Conservation (phyloP, 2,329 filamentous ascomycete genomes). For the Curvularia hawaiiensis region DNA sequence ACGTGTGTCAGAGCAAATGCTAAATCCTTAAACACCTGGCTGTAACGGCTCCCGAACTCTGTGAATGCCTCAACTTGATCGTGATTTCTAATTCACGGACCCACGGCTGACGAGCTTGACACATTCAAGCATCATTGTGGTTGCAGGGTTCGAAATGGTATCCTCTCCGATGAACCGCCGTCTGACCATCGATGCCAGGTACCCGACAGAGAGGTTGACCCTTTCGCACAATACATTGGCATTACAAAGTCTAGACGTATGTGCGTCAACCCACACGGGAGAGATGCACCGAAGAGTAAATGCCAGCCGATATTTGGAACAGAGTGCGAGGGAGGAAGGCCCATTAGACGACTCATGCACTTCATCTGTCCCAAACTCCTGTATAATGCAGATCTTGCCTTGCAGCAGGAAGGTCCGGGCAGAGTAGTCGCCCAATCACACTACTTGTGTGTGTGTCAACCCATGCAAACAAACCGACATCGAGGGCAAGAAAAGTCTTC, state of each 20-base stretch:
- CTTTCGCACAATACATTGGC: background rate
- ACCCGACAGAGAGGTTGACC: background rate
- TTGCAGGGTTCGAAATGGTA: background rate
- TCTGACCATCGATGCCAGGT: background rate
- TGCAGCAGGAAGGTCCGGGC: background rate
- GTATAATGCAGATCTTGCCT: background rate
- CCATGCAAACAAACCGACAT: background rate
- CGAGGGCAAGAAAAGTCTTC: background rate
- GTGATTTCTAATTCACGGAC: background rate
- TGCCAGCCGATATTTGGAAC: background rate
- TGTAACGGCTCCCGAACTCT: background rate
- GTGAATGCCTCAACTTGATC: background rate
- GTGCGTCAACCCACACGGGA: background rate
- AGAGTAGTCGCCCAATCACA: background rate
- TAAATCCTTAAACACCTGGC: background rate
- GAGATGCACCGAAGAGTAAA: background rate
- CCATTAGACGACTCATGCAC: slow-evolving; percentile 1
- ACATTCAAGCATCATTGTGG: background rate
- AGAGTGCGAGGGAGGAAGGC: background rate
- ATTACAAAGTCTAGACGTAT: background rate
- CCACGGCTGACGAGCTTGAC: background rate
- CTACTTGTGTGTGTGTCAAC: background rate
- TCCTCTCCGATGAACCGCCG: background rate
- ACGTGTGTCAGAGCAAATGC: background rate
- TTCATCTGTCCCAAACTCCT: slow-evolving; percentile 4